Conservation (phyloP, 495 filamentous ascomycete genomes). For the Staphylotrichum longicolle region DNA sequence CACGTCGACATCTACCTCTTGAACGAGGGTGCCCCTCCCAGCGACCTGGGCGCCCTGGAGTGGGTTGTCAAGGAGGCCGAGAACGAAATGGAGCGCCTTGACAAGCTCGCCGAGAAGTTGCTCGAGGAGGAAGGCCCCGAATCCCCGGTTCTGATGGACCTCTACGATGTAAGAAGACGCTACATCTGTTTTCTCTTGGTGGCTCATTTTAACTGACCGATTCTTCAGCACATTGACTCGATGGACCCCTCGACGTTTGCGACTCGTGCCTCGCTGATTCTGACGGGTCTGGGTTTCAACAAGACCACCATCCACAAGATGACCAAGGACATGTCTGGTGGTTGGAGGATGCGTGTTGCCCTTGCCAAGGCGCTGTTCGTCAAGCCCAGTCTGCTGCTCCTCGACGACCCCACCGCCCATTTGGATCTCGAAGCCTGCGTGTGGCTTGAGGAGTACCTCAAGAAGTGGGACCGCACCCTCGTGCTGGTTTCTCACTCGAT, state of each 20-base stretch:
- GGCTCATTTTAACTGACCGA: conserved; percentile 23
- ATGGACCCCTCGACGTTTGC: conserved; percentile 99
- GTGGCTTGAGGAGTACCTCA: conserved; percentile 99
- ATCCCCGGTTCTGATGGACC: conserved; percentile 82
- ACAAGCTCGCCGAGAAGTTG: conserved; percentile 83
- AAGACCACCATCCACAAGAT: conserved; percentile 95
- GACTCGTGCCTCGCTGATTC: conserved; percentile 90
- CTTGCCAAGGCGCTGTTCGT: conserved; percentile 98
- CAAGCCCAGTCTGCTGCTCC: conserved; percentile 89
- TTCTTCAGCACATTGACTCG: conserved; percentile 85
- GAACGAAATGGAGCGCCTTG: conserved; percentile 84
- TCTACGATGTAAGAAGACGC: conserved; percentile 77
- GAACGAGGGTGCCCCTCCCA: conserved; percentile 94
- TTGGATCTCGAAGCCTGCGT: conserved; percentile 99
- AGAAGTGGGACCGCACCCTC: conserved; percentile 99
- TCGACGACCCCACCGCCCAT: conserved; percentile 98
- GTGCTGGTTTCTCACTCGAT: conserved; percentile 94
- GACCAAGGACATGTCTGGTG: conserved; percentile 99
- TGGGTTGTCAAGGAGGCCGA: conserved; percentile 97
- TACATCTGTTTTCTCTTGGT: not conserved
- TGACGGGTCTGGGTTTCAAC: conserved; percentile 99
- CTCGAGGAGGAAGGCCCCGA: conserved; percentile 91
- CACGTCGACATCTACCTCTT: conserved; percentile 98
- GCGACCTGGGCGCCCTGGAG: conserved; percentile 84
- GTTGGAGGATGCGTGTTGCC: conserved; percentile 99